Evolutionary conservation across 1,284 basidiomycete species (phyloP).

Genomic region (Takashimella koratensis): DNA sequence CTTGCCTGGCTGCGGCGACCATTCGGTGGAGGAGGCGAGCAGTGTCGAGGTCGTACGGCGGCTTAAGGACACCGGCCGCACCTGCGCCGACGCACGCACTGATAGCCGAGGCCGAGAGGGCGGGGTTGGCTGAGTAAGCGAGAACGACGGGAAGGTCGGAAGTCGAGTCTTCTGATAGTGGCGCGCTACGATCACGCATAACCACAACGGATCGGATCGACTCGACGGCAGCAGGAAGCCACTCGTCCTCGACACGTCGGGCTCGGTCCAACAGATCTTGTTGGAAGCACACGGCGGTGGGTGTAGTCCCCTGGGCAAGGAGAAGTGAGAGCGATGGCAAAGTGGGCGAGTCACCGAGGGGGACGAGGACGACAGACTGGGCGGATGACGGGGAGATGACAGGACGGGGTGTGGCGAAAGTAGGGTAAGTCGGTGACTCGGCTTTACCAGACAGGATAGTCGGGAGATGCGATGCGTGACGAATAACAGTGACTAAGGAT

Average conservation of each 20-base stretch:
- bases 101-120: constrained; percentile 30
- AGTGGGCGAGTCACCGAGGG: constrained; percentile 42
- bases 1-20: constrained; percentile 26
- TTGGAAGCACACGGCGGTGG: constrained; percentile 48
- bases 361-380: constrained; percentile 44
- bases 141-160: constrained; percentile 30
- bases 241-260: constrained; percentile 40
- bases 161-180: neutral
- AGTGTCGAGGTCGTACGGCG: constrained; percentile 38
- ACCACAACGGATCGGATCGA: constrained; percentile 29
- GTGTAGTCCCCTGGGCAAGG: constrained; percentile 41
- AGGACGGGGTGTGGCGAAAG: constrained; percentile 11
- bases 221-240: constrained; percentile 37
- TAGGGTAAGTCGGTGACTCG: constrained; percentile 4
- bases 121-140: constrained; percentile 44
- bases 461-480: constrained; percentile 35
- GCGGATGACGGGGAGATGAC: constrained; percentile 9
- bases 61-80: constrained; percentile 43
- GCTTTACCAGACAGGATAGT: constrained; percentile 16
- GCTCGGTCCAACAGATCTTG: constrained; percentile 47
- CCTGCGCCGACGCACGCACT: constrained; percentile 39
- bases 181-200: constrained; percentile 18
- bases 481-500: constrained; percentile 34
- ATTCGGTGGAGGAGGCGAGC: constrained; percentile 27
- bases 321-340: constrained; percentile 45